Evolutionary conservation across 1,139 yeast species (phyloP), one percentile per base, ranked within the genome.

Genomic region (Yamadazyma epiphylla): DNA sequence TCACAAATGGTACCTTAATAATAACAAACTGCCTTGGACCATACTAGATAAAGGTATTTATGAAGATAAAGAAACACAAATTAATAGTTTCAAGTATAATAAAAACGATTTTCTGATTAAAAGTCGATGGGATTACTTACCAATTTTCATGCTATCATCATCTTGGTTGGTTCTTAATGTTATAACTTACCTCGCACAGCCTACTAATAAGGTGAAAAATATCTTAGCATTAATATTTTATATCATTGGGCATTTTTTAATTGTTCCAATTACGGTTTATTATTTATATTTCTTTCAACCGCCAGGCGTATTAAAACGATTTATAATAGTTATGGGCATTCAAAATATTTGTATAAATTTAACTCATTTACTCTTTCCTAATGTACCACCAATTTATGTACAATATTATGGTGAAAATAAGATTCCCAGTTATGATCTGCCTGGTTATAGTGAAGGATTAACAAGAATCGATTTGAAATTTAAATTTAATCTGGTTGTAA

Each of bases 371-470:
- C 34, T 67, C 10, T 62, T 78, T 45, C 86, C 87, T 11, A 77
- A 75, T 46, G 83, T 85, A 0, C 81, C 86, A 2, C 87, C 87
- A 4, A 78, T 86, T 83, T 80, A 77, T 48, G 71, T 77, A 28
- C 80, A 75, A 45, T 40, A 75, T 44, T 64, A 79, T 45, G 82
- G 83, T 3, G 67, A 70, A 21, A 67, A 74, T 37, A 64, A 70
- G 27, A 49, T 50, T 0, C 80, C 80, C 2, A 62, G 67, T 43
- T 80, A 80, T 49, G 74, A 71, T 24, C 73, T 74, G 63, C 74
- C 74, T 3, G 86, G 86, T 5, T 80, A 74, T 48, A 83, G 85
- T 1, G 87, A 86, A 3, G 86, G 86, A 2, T 58, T 80, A 30
- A 73, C 77, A 4, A 55, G 86, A 36, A 79, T 77, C n/a, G 84